Evolutionary conservation across 306 rosid genomes (phyloP), one percentile per base, ranked within the genome.

Genomic region (Castanospermum australe): DNA sequence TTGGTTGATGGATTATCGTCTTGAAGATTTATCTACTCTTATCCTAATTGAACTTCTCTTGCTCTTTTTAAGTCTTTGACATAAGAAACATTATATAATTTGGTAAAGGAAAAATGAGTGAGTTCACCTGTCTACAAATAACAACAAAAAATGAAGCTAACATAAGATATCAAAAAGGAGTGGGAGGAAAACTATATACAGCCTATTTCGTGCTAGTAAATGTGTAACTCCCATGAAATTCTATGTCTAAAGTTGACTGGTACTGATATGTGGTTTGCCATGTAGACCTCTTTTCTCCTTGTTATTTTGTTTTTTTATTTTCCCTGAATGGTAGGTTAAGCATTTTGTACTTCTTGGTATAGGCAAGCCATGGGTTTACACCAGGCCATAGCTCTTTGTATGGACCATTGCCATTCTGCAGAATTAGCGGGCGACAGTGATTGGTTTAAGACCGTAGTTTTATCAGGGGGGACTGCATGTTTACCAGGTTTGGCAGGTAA

Each of bases 401-500:
- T 94, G 88, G 89, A 91, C 57, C 97, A 82, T 78, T 94, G 97
- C 77, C 85, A 86, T 82, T 84, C 67, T 60, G 95, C 94, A 11
- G 90, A 90, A 39, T 67, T 94, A 77, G 82, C 91, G 5, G 77
- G 81, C 0, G 97, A 92, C 75, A 81, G 73, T 75, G 73, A 88
- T 76, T 92, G 97, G 97, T 92, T 87, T 86, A 92, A 92, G 84
- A 94, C 90, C 65, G 85, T 94, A 35, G 89, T 94, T 57, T 83
- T 94, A 67, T 84, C 95, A 0, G 99, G 99, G 17, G 97, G 97
- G 12, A 84, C 90, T 36, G 92, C 97, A 24, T 92, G 99, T 77
- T 83, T 94, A 77, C 99, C 99, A 22, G 97, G 99, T 79, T 70
- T 94, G 24, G 89, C 97, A 86, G 99, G 99, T 92, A 78, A 77